Evolutionary conservation across 2,329 filamentous ascomycete genomes (phyloP), one percentile per base, ranked within the genome.

Genomic region (Periconia macrospinosa): DNA sequence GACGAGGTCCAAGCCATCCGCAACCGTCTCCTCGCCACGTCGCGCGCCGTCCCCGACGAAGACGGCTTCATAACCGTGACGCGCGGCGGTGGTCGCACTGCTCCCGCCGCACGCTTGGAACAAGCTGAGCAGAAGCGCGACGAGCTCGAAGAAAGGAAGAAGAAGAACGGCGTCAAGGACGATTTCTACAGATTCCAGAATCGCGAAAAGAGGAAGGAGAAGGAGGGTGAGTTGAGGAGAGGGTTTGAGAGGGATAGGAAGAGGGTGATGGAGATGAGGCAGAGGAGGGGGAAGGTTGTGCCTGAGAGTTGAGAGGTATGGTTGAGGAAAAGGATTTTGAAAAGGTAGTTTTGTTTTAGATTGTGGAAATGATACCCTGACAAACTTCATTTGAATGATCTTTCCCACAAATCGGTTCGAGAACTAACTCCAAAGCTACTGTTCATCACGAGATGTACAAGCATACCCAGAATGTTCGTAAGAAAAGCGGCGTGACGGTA

Each of bases 21-120:
- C 80, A 74, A 87, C 79, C 62, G 82, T 68, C 60, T 86, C 78
- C 76, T 81, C 79, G 69, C 88, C 76, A 69, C 83, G 51, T 78
- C 88, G 56, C 86, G 90, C 56, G 88, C 89, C 62, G 87, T 91
- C 66, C 91, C 93, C 0, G 94, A 99, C 72, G 92, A 91, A 68
- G 94, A 99, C 73, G 94, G 94, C 1, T 99, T 99, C 71, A 83
- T 97, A 46, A 97, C 92, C 3, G 94, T 99, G 20, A 89, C 87
- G 1, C 83, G 90, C 50, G 92, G 92, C 23, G 89, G 90, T 40
- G 54, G 66, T 1, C 81, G 82, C 55, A 81, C 81, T 7, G 89
- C 88, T n/a, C 86, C 90, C 2, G 45, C 50, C 1, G 92, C 90
- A 1, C 83, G 87, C 50, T 82, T 86, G 57, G 88, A 88, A 75